Percentiles rank a stretch among this genome's conserved stretches.
Conservation (phyloP, 2,329 filamentous ascomycete species). For the Botrytis pseudocinerea region DNA sequence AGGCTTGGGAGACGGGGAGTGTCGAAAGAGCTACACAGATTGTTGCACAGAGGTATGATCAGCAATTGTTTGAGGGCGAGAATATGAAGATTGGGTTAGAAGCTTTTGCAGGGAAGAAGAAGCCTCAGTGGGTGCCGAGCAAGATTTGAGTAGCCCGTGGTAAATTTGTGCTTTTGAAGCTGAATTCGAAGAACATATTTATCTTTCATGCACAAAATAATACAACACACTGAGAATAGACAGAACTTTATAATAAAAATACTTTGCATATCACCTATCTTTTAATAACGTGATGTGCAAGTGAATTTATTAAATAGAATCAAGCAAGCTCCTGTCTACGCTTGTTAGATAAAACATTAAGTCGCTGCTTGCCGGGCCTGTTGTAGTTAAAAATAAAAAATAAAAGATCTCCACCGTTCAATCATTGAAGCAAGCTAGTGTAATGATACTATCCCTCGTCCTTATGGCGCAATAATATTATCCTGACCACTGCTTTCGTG, state of each 20-base stretch:
- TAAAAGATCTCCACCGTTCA: neutral
- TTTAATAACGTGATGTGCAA: neutral
- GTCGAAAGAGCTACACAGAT: constrained; percentile 60
- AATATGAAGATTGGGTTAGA: constrained; percentile 73
- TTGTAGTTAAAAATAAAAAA: neutral
- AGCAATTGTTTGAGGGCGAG: constrained; percentile 59
- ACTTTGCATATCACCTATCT: neutral
- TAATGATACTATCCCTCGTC: neutral
- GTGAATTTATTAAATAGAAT: neutral
- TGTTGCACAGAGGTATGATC: constrained; percentile 55
- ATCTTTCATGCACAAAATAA: neutral
- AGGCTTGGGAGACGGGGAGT: constrained; percentile 67
- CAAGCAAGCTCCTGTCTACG: neutral
- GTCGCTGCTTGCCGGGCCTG: neutral
- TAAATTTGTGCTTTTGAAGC: neutral
- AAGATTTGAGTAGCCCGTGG: constrained; percentile 49
- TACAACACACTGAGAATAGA: neutral
- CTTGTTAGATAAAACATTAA: neutral
- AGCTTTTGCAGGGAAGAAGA: constrained; percentile 76
- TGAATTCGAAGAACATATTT: neutral
- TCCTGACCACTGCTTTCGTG: neutral
- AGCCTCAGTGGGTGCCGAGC: constrained; percentile 65
- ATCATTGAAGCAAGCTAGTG: neutral
- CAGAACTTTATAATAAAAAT: neutral
- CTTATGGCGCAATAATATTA: neutral